These are phyloP conservation scores for Alternaria longipes DNA, from an alignment of 2,329 filamentous ascomycete genomes.

Conservation along the genomic window DNA sequence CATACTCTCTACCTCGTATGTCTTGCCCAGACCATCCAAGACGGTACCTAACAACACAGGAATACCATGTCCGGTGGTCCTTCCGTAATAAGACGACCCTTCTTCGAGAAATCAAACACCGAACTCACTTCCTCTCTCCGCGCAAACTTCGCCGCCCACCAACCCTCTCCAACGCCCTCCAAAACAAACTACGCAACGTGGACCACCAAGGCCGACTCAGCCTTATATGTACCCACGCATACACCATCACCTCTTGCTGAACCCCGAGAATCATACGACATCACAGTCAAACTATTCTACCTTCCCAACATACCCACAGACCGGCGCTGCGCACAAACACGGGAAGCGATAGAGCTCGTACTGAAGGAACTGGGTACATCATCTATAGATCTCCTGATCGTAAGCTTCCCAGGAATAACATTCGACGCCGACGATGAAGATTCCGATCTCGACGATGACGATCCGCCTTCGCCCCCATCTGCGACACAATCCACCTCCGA, in stretches of 20 bases:
- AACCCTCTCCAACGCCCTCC: constrained; percentile 63
- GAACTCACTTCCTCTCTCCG: constrained; percentile 90
- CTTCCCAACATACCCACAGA: constrained; percentile 74
- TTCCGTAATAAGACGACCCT: constrained; percentile 81
- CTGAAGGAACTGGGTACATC: constrained; percentile 78
- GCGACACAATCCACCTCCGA: constrained; percentile 45
- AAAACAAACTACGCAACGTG: constrained; percentile 64
- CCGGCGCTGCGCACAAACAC: constrained; percentile 73
- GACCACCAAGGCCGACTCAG: constrained; percentile 65
- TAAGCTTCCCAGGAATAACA: constrained; percentile 90
- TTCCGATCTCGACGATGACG: constrained; percentile 70
- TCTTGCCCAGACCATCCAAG: constrained; percentile 18
- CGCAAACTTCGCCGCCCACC: constrained; percentile 79
- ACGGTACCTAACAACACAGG: constrained; percentile 63
- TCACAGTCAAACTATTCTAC: constrained; percentile 96
- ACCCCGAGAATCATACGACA: constrained; percentile 85
- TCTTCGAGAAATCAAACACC: constrained; percentile 85
- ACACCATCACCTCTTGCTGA: constrained; percentile 76
- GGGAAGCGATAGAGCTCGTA: constrained; percentile 82
- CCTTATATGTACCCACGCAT: constrained; percentile 80
- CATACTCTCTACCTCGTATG: constrained; percentile 86
- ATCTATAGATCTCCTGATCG: constrained; percentile 85
- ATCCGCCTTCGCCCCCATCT: constrained; percentile 32
- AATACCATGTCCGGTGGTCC: constrained; percentile 88
- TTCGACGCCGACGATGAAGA: constrained; percentile 94